A percentile compares a stretch with the other conserved stretches of the same genome.
Evolutionary conservation across 1,284 basidiomycete species (phyloP).

Genomic region (Paramarasmius palmivorus): DNA sequence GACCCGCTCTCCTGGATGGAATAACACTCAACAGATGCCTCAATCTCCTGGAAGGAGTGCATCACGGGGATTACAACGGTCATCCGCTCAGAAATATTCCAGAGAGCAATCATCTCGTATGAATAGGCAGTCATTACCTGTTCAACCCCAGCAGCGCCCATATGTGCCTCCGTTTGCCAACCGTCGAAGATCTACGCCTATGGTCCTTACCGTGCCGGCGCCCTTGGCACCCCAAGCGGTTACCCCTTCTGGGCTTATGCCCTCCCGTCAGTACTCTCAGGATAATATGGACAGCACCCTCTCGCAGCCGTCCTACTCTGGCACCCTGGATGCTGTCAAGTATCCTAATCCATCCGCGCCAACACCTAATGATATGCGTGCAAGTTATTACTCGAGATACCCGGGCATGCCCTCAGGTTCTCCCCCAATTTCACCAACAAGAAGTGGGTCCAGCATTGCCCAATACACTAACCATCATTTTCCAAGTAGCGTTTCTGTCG

Average conservation of each 20-base stretch:
- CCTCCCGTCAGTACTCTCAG: neutral
- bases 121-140: conserved; percentile 1
- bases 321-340: neutral
- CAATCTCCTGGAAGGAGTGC: neutral
- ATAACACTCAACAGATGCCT: neutral
- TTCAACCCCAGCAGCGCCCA: neutral
- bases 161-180: neutral
- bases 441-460: too few relatives aligned
- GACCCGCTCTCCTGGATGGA: too few relatives aligned
- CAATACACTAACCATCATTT: neutral
- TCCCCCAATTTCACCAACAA: neutral
- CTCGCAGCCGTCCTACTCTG: conserved; percentile 8
- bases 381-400: neutral
- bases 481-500: neutral
- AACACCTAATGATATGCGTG: neutral
- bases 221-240: neutral
- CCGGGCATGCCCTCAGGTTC: neutral
- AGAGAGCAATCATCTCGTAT: neutral
- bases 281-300: conserved; percentile 6
- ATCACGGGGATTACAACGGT: conserved; percentile 5
- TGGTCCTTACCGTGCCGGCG: conserved; percentile 2
- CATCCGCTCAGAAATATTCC: conserved; percentile 12
- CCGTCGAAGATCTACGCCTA: conserved; percentile 5
- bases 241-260: neutral
- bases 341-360: conserved; percentile 1